Conservation (phyloP, 2,329 filamentous ascomycete genomes). For the Fusarium coffeatum region DNA sequence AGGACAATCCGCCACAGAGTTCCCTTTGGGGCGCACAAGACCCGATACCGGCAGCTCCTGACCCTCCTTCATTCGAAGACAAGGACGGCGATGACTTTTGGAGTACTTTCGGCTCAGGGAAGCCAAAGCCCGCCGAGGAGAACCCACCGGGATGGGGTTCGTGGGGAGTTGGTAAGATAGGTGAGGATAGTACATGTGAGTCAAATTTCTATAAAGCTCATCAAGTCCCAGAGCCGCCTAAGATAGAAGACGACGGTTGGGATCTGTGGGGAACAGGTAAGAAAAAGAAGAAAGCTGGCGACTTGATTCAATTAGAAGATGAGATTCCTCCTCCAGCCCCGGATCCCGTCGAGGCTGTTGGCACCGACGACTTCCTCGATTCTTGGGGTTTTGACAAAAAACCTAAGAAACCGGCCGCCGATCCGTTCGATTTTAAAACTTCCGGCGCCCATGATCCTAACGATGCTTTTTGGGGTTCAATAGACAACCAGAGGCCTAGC, state of each 20-base stretch:
- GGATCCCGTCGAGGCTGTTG: slow-evolving; percentile 49
- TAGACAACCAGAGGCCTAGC: slow-evolving; percentile 57
- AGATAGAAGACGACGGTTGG: slow-evolving; percentile 41
- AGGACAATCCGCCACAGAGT: slow-evolving; percentile 45
- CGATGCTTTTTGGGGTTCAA: slow-evolving; percentile 55
- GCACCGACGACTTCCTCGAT: slow-evolving; percentile 65
- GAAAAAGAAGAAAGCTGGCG: slow-evolving; percentile 53
- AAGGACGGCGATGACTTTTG: slow-evolving; percentile 46
- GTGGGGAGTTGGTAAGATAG: slow-evolving; percentile 39
- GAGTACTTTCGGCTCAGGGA: slow-evolving; percentile 39
- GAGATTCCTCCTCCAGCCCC: slow-evolving; percentile 47
- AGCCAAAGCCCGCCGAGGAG: slow-evolving; percentile 42
- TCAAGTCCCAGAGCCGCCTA: slow-evolving; percentile 20
- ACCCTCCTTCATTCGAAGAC: slow-evolving; percentile 32
- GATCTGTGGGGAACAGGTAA: slow-evolving; percentile 48
- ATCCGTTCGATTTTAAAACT: slow-evolving; percentile 52
- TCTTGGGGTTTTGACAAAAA: slow-evolving; percentile 68
- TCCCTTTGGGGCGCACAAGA: slow-evolving; percentile 42
- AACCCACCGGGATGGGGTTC: slow-evolving; percentile 39
- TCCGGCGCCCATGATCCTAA: slow-evolving; percentile 58
- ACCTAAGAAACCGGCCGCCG: slow-evolving; percentile 50
- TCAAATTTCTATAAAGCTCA: slow-evolving; percentile 27
- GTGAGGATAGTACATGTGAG: slow-evolving; percentile 42
- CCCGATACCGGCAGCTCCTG: slow-evolving; percentile 36
- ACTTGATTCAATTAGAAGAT: slow-evolving; percentile 54